Conservation (phyloP, 768 basidiomycete genomes). For the Scleroderma bovista region DNA sequence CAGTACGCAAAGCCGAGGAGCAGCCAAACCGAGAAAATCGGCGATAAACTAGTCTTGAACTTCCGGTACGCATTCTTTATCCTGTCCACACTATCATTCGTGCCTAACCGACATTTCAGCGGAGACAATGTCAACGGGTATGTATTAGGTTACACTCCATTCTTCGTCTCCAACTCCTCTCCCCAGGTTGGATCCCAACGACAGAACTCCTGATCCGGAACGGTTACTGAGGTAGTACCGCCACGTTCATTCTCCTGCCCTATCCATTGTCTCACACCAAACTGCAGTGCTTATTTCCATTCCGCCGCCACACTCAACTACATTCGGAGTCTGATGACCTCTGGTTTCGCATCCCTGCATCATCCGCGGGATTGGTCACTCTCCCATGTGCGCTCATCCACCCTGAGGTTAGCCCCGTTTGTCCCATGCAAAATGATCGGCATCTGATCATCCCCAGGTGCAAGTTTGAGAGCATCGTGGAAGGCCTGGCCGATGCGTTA, state of each 20-base stretch:
- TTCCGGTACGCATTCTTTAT: conserved; percentile 59
- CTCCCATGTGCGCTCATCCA: conserved; percentile 80
- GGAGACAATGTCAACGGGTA: conserved; percentile 97
- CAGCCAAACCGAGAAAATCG: conserved; percentile 73
- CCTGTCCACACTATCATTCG: not conserved
- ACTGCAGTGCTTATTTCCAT: conserved; percentile 86
- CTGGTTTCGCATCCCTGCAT: conserved; percentile 90
- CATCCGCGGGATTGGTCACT: conserved; percentile 92
- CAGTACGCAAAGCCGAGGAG: conserved; percentile 95
- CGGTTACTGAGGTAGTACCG: conserved; percentile 72
- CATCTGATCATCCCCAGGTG: conserved; percentile 34
- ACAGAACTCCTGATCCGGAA: conserved; percentile 87
- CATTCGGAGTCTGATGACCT: conserved; percentile 80
- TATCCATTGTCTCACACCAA: conserved; percentile 4
- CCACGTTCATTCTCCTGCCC: conserved; percentile 18
- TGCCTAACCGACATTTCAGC: conserved; percentile 35
- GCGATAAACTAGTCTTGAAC: conserved; percentile 71
- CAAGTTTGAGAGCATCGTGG: conserved; percentile 83
- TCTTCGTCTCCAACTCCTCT: not conserved
- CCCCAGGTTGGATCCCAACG: conserved; percentile 58
- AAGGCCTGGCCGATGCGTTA: conserved; percentile 82
- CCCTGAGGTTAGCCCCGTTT: conserved; percentile 49
- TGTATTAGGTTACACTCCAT: conserved; percentile 17
- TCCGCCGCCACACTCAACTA: conserved; percentile 92
- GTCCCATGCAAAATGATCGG: conserved; percentile 11